phyloP scores from a whole-genome alignment of 371 early-diverging fungal genomes.

The Parasitella parasitica region DNA sequence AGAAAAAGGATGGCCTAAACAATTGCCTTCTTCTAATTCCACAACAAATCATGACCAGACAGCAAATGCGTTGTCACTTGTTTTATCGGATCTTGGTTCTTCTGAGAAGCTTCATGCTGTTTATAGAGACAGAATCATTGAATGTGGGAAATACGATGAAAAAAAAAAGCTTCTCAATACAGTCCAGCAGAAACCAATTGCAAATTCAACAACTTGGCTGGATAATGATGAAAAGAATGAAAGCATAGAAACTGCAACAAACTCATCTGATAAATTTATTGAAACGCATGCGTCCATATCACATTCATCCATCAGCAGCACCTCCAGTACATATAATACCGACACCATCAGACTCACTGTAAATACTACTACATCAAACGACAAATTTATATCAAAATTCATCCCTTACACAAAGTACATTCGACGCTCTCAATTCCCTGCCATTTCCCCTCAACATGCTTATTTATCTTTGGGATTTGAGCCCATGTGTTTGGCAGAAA shows the following conservation, averaged over 20 bases:
- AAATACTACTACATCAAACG: not conserved
- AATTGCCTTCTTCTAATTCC: constrained; percentile 50
- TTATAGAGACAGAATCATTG: constrained; percentile 45
- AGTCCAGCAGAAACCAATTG: not conserved
- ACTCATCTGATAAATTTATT: constrained; percentile 2
- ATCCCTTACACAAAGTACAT: constrained; percentile 50
- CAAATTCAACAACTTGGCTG: constrained; percentile 22
- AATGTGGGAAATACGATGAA: constrained; percentile 40
- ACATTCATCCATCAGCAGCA: not conserved
- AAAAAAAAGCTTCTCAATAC: not conserved
- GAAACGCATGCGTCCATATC: constrained; percentile 27
- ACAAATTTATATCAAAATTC: constrained; percentile 22
- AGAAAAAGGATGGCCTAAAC: constrained; percentile 49
- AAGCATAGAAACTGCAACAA: not conserved
- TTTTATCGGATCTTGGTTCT: constrained; percentile 44
- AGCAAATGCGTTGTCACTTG: constrained; percentile 48
- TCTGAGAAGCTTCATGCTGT: constrained; percentile 51
- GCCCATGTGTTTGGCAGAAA: constrained; percentile 51
- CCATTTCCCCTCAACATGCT: constrained; percentile 26
- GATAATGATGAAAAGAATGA: constrained; percentile 14
- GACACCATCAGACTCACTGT: not conserved
- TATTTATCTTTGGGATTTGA: constrained; percentile 37
- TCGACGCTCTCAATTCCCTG: constrained; percentile 33
- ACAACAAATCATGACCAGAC: constrained; percentile 56
- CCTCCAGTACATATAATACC: constrained; percentile 1